Evolutionary conservation across 345 rosid species (phyloP).

Genomic region (Pistacia atlantica): DNA sequence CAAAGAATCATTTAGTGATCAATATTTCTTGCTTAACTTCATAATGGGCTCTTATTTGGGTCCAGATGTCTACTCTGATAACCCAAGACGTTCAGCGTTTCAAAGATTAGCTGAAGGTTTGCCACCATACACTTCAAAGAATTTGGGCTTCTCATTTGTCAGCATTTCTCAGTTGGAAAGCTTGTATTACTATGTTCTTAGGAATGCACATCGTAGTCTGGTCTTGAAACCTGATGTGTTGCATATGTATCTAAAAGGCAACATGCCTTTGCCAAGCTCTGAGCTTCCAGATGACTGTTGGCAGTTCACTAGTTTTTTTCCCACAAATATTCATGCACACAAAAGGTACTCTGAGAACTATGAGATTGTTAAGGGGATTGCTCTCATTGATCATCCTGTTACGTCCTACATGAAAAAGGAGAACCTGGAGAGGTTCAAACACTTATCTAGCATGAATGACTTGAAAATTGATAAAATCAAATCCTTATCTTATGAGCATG

Average conservation of each 20-base stretch:
- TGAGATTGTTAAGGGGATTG: slow-evolving; percentile 56
- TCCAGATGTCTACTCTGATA: slow-evolving; percentile 68
- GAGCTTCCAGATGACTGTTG: slow-evolving; percentile 21
- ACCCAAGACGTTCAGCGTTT: slow-evolving; percentile 57
- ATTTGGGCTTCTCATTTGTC: slow-evolving; percentile 53
- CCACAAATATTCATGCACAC: slow-evolving; percentile 44
- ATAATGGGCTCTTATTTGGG: slow-evolving; percentile 61
- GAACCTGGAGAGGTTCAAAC: slow-evolving; percentile 44
- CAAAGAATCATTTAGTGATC: slow-evolving; percentile 33
- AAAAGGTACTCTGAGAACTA: slow-evolving; percentile 42
- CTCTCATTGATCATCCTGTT: slow-evolving; percentile 52
- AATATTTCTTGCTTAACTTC: slow-evolving; percentile 55
- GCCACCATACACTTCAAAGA: slow-evolving; percentile 55
- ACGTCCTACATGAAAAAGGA: slow-evolving; percentile 33
- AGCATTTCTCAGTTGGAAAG: slow-evolving; percentile 47
- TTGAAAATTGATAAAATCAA: slow-evolving; percentile 43
- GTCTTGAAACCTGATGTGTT: slow-evolving; percentile 41
- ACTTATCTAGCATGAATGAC: slow-evolving; percentile 42
- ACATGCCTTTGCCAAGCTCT: slow-evolving; percentile 33
- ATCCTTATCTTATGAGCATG: slow-evolving; percentile 36
- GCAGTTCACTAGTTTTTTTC: slow-evolving; percentile 52
- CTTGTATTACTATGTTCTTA: slow-evolving; percentile 51
- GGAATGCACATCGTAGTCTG: slow-evolving; percentile 43
- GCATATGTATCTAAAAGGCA: slow-evolving; percentile 48
- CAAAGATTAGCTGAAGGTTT: slow-evolving; percentile 45